A percentile compares a stretch with the other conserved stretches of the same genome.
phyloP scores from a whole-genome alignment of 768 basidiomycete genomes.

The Suillus sp. region DNA sequence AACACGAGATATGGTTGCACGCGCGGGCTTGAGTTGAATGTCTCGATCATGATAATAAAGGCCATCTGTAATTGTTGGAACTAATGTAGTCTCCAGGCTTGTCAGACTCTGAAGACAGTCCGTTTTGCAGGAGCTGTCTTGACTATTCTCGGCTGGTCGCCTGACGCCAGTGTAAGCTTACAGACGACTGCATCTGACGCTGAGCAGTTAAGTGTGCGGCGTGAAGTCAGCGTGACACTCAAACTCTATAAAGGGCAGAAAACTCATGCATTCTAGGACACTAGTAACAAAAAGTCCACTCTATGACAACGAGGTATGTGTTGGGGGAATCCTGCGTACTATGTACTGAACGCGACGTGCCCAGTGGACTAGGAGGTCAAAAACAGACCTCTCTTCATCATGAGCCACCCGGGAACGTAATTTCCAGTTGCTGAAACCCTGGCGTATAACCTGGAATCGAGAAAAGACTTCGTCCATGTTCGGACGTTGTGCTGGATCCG shows the following conservation, averaged over 20 bases:
- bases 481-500: conserved; percentile 36
- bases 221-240: not conserved
- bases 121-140: no score
- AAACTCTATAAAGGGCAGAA: not conserved
- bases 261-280: not conserved
- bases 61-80: not conserved
- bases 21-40: not conserved
- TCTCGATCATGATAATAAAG: not conserved
- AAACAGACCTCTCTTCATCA: conserved; percentile 6
- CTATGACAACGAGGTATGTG: not conserved
- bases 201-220: not conserved
- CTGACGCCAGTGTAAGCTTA: no score
- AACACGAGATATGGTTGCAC: no score
- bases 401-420: conserved; percentile 33
- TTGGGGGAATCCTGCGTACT: conserved; percentile 17
- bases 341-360: conserved; percentile 18
- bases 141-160: no score
- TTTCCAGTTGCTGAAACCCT: conserved; percentile 16
- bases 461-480: conserved; percentile 27
- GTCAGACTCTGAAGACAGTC: no score
- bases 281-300: not conserved
- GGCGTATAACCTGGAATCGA: conserved; percentile 22
- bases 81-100: no score
- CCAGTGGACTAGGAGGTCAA: conserved; percentile 23
- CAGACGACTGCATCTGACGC: no score